Conservation (phyloP, 169 alveolate species). For the Plasmodium vivax region DNA sequence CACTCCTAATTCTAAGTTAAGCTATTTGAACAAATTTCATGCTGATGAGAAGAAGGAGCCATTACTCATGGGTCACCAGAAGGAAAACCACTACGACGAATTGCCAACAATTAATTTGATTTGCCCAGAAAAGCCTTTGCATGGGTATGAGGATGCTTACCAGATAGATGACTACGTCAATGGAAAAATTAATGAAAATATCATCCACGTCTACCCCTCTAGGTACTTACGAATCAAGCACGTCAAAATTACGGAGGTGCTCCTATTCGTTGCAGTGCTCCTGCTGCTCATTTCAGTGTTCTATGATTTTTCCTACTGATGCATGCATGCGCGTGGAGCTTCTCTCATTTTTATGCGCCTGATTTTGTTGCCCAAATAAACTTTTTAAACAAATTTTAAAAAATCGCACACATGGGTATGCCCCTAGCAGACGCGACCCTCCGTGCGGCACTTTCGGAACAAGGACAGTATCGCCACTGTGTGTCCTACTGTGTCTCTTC, state of each 20-base stretch:
- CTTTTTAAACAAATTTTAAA: background rate
- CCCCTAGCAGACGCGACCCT: background rate
- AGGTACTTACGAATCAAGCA: slow-evolving; percentile 63
- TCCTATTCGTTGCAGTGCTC: slow-evolving; percentile 25
- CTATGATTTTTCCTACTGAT: slow-evolving; percentile 34
- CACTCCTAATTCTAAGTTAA: background rate
- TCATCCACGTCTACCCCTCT: slow-evolving; percentile 59
- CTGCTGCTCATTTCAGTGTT: slow-evolving; percentile 16
- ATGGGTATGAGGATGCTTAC: slow-evolving; percentile 73
- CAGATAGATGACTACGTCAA: slow-evolving; percentile 67
- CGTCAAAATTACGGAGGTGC: slow-evolving; percentile 25
- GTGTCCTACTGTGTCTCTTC: background rate
- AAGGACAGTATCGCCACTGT: background rate
- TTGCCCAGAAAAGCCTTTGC: slow-evolving; percentile 56
- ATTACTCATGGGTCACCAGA: slow-evolving; percentile 17
- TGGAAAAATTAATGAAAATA: slow-evolving; percentile 68
- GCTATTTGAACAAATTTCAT: slow-evolving; percentile 19
- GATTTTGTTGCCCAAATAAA: background rate
- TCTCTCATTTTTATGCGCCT: background rate
- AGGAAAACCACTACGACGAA: slow-evolving; percentile 2
- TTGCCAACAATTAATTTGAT: slow-evolving; percentile 57
- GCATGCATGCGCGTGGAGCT: background rate
- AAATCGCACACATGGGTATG: background rate
- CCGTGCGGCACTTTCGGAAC: background rate
- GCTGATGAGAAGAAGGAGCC: slow-evolving; percentile 69